Percentiles rank a stretch among this genome's conserved stretches.
Evolutionary conservation across 805 yeast genomes (phyloP).

Genomic region (Priceomyces fermenticarens): DNA sequence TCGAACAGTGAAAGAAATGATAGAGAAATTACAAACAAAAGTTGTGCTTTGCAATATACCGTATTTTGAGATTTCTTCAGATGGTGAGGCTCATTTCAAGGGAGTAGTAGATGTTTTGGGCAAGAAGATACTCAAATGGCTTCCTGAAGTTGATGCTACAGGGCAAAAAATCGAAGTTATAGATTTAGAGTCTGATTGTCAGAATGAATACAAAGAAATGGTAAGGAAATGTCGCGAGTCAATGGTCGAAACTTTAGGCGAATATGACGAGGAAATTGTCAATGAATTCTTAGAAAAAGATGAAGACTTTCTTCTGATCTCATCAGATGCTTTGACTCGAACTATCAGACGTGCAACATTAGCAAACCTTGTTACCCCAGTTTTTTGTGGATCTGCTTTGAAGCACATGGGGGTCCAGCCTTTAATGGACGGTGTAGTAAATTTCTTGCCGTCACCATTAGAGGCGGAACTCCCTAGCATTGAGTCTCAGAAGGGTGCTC

Average conservation of each 20-base stretch:
- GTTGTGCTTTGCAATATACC: conserved; percentile 80
- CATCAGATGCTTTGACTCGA: conserved; percentile 47
- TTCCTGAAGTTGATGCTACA: conserved; percentile 30
- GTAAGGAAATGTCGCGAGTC: conserved; percentile 63
- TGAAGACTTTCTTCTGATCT: conserved; percentile 69
- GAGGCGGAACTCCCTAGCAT: conserved; percentile 61
- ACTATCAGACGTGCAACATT: conserved; percentile 69
- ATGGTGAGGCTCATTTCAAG: conserved; percentile 44
- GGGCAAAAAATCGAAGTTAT: conserved; percentile 53
- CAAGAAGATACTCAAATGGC: conserved; percentile 57
- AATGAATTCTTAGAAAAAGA: conserved; percentile 69
- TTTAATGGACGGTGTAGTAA: conserved; percentile 74
- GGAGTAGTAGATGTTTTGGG: conserved; percentile 79
- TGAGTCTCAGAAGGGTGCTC: conserved; percentile 11
- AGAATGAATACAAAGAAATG: conserved; percentile 37
- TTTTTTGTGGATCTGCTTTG: conserved; percentile 91
- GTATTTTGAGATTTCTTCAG: conserved; percentile 40
- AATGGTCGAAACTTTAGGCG: conserved; percentile 79
- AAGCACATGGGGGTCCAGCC: conserved; percentile 95
- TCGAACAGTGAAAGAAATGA: conserved; percentile 81
- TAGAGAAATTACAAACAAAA: conserved; percentile 68
- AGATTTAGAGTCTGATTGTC: conserved; percentile 32
- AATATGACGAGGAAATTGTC: conserved; percentile 72
- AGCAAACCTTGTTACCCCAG: conserved; percentile 60
- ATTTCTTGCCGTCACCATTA: conserved; percentile 78